Conservation (phyloP, 208 protist species). For the Trypanosoma cruzi region DNA sequence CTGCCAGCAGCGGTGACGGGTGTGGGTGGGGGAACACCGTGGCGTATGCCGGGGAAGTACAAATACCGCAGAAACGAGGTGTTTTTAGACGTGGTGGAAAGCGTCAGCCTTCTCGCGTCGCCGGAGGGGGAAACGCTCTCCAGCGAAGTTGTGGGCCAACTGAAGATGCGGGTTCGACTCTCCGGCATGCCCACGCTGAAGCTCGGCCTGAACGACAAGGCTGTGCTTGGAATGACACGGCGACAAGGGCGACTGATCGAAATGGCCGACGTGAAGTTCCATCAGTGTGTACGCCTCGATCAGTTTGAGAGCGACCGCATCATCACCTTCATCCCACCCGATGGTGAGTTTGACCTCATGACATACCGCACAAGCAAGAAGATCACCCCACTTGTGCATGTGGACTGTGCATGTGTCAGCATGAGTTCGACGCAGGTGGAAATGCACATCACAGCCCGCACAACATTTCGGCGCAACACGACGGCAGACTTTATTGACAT, state of each 20-base stretch:
- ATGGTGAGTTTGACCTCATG: conserved; percentile 99
- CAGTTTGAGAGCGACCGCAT: conserved; percentile 96
- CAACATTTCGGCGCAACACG: conserved; percentile 94
- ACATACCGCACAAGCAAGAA: conserved; percentile 97
- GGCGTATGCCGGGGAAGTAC: conserved; percentile 95
- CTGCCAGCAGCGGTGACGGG: conserved; percentile 91
- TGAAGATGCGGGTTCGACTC: conserved; percentile 96
- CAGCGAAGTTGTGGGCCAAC: conserved; percentile 94
- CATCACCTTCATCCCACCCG: conserved; percentile 96
- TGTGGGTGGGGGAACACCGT: conserved; percentile 93
- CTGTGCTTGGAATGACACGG: conserved; percentile 71
- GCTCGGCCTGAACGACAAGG: conserved; percentile 98
- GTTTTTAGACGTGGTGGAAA: conserved; percentile 98
- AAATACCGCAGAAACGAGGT: conserved; percentile 98
- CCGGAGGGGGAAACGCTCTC: conserved; percentile 93
- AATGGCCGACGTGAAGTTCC: conserved; percentile 98
- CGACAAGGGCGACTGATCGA: conserved; percentile 50
- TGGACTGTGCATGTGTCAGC: conserved; percentile 88
- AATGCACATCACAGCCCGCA: conserved; percentile 91
- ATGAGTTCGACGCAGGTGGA: conserved; percentile 95
- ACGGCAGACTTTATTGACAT: conserved; percentile 98
- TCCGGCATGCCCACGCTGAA: conserved; percentile 98
- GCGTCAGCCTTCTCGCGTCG: conserved; percentile 96
- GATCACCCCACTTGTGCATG: conserved; percentile 94
- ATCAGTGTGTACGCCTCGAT: conserved; percentile 98